Conservation (phyloP, 495 filamentous ascomycete genomes). For the Trichocladium antarcticum region DNA sequence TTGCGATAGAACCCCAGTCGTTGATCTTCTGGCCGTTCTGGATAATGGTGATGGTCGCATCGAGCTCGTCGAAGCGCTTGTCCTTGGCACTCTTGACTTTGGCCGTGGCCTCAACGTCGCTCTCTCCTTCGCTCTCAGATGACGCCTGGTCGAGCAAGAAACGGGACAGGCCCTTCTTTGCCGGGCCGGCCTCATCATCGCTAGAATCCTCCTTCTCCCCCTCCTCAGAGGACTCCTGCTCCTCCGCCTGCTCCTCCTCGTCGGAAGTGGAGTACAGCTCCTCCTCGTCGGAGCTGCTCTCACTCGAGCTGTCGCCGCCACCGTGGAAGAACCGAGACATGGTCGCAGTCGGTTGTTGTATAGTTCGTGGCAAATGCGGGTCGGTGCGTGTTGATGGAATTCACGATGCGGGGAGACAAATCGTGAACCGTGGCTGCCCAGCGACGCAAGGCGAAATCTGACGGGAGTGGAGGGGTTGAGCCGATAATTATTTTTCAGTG, state of each 20-base stretch:
- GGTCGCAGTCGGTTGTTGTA: constrained; percentile 22
- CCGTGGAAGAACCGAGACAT: constrained; percentile 98
- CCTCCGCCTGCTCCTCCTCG: constrained; percentile 44
- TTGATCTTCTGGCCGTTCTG: constrained; percentile 95
- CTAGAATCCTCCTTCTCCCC: constrained; percentile 49
- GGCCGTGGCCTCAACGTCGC: constrained; percentile 68
- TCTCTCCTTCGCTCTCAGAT: constrained; percentile 73
- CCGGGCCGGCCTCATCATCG: constrained; percentile 51
- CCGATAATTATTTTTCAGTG: constrained; percentile 26
- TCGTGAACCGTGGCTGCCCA: constrained; percentile 9
- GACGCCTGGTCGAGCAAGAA: constrained; percentile 68
- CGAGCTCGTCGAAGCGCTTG: constrained; percentile 89
- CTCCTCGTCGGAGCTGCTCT: constrained; percentile 79
- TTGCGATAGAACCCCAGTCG: constrained; percentile 88
- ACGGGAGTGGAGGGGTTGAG: constrained; percentile 21
- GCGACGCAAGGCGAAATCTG: constrained; percentile 18
- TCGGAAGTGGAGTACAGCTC: constrained; percentile 74
- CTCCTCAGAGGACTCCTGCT: constrained; percentile 40
- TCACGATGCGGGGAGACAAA: constrained; percentile 11
- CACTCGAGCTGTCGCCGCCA: constrained; percentile 76
- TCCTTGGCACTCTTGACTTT: constrained; percentile 95
- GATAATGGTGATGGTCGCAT: constrained; percentile 75
- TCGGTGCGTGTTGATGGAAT: constrained; percentile 3
- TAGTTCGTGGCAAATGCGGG: not conserved
- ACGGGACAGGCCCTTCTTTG: constrained; percentile 54